Evolutionary conservation across 805 yeast genomes (phyloP).

Genomic region (Barnettozyma vustinii): DNA sequence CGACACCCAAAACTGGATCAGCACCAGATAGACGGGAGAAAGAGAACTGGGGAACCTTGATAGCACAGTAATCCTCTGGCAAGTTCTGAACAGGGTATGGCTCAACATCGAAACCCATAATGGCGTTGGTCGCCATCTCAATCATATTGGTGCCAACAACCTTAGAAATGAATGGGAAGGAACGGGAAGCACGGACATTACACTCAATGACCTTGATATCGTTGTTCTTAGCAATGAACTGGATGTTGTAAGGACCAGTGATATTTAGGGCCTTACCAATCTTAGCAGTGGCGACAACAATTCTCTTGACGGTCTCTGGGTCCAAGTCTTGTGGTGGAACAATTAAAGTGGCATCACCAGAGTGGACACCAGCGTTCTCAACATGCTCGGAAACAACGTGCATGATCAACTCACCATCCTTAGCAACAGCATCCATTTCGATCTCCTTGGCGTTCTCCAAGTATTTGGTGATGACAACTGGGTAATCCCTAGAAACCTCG

Average conservation of each 20-base stretch:
- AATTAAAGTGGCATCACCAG: conserved; percentile 97
- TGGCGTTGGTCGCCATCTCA: conserved; percentile 95
- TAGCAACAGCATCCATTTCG: conserved; percentile 98
- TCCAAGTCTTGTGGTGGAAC: conserved; percentile 96
- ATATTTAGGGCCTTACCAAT: conserved; percentile 92
- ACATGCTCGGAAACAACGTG: conserved; percentile 98
- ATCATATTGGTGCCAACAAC: conserved; percentile 94
- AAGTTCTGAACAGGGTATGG: conserved; percentile 88
- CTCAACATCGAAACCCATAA: conserved; percentile 78
- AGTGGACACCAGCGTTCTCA: conserved; percentile 98
- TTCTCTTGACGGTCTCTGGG: conserved; percentile 84
- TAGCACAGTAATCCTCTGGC: conserved; percentile 92
- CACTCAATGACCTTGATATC: conserved; percentile 98
- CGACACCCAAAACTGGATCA: conserved; percentile 96
- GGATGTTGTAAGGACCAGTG: conserved; percentile 97
- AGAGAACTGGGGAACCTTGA: conserved; percentile 96
- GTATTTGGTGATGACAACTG: conserved; percentile 95
- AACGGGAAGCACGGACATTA: conserved; percentile 98
- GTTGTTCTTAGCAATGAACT: conserved; percentile 91
- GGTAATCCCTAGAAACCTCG: conserved; percentile 95
- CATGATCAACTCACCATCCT: conserved; percentile 89
- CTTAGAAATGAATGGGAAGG: conserved; percentile 97
- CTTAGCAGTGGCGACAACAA: conserved; percentile 93
- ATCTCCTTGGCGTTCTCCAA: conserved; percentile 96
- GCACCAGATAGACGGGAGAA: conserved; percentile 97